Base-by-base conservation (phyloP, 2,329 filamentous ascomycete species). In the Colletotrichum orchidophilum region DNA sequence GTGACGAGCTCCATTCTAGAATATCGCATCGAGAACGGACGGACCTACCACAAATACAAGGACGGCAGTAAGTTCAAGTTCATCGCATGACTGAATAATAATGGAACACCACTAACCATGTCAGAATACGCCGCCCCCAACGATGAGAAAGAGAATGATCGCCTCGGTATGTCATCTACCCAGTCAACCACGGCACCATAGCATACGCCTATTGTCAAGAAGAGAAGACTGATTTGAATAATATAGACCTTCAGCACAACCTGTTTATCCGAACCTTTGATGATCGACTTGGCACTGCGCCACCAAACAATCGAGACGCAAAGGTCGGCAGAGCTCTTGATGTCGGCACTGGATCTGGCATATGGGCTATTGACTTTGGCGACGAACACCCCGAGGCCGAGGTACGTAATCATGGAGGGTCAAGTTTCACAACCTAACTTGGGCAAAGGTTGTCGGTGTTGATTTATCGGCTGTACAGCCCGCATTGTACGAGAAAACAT, bases 391-490 rank as follows among this genome's bases (percentile, higher is more conserved):
- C 60, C 4, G 60, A 63, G 26, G 21, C 60, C 8, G 46, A 39
- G 1, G 60, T 21, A 11, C 3, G 7, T 5, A 21, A 13, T 2
- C 6, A 11, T 9, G 3, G 3, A 24, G 2, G 9, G 13, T n/a
- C n/a, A 3, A 57, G 33, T 8, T 2, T 70, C 78, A 86, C 60
- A 68, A 80, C 1, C 83, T 86, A 55, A 85, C 86, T n/a, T 78
- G 82, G 63, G 83, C 78, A 46, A 81, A 78, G 80, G 88, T 80
- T 1, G 83, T 84, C 46, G 88, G 88, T 5, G 86, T 87, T 2
- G 88, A 91, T 73, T 80, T 90, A 1, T 89, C 87, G 18, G 87
- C 88, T 0, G 87, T 88, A 12, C 88, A 90, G 68, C 5, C 6
- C 4, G 5, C 7, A 27, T 86, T 87, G 73, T 92, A 24, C n/a